Conservation (phyloP, 345 rosid species). For the Eucalyptus cladocalyx region DNA sequence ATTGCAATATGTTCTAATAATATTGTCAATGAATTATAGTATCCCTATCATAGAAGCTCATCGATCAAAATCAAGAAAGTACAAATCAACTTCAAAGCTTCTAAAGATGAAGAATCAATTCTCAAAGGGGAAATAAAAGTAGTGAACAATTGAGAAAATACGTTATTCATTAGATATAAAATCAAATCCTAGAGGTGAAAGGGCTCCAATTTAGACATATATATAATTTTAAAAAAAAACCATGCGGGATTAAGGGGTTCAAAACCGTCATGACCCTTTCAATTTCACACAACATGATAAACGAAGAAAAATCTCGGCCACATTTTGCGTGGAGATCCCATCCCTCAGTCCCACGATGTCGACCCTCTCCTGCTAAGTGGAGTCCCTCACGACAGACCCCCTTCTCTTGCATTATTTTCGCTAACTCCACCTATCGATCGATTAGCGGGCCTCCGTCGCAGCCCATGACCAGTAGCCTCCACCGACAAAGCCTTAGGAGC, state of each 20-base stretch:
- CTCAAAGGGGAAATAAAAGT: neutral
- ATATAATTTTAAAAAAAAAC: too few species aligned
- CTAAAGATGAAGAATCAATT: neutral
- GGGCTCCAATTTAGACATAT: neutral
- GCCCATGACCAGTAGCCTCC: neutral
- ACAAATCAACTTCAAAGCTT: neutral
- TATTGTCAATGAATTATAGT: neutral
- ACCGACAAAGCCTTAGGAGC: too few species aligned
- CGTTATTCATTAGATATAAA: too few species aligned
- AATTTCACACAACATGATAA: neutral
- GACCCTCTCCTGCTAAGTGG: constrained; percentile 8
- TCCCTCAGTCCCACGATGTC: neutral
- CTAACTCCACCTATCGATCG: constrained; percentile 32
- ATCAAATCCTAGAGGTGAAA: neutral
- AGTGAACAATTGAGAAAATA: neutral
- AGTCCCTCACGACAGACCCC: constrained; percentile 19
- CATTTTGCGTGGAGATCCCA: neutral
- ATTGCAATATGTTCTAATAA: neutral
- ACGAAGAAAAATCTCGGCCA: neutral
- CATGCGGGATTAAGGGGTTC: neutral
- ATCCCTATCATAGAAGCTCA: neutral
- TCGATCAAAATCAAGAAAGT: neutral
- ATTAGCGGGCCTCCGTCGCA: constrained; percentile 25
- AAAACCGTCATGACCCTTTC: neutral
- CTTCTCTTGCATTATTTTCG: constrained; percentile 19